These are phyloP conservation scores for Haberlea rhodopensis DNA, from an alignment of 257 asterid genomes.

Conservation along the genomic window DNA sequence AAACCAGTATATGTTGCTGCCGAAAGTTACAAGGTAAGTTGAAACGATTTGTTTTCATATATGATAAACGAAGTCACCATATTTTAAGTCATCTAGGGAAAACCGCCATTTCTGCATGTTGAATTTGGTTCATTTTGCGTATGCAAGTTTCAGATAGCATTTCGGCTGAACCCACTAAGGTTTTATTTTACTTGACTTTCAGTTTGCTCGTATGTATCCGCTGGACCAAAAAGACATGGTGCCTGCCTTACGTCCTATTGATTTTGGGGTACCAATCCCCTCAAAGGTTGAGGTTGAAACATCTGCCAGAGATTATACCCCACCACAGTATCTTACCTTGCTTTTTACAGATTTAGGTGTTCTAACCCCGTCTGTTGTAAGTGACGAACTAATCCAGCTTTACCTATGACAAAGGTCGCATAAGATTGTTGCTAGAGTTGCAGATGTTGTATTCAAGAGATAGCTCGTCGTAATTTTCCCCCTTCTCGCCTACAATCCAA, in stretches of 20 bases:
- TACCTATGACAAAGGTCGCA: constrained; percentile 41
- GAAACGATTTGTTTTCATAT: neutral
- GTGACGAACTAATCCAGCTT: constrained; percentile 83
- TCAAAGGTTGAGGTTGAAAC: constrained; percentile 91
- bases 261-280: constrained; percentile 94
- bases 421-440: constrained; percentile 10
- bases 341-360: constrained; percentile 88
- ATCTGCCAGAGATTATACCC: constrained; percentile 92
- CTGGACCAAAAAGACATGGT: constrained; percentile 90
- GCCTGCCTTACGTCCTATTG: constrained; percentile 82
- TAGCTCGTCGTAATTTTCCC: neutral
- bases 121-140: constrained; percentile 8
- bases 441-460: neutral
- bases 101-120: neutral
- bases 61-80: neutral
- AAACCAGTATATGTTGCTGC: constrained; percentile 95
- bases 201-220: constrained; percentile 95
- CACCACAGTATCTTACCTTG: constrained; percentile 78
- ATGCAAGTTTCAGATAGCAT: neutral
- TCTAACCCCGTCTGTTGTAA: constrained; percentile 89
- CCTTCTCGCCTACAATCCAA: no score
- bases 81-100: constrained; percentile 7
- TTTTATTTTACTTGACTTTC: constrained; percentile 24
- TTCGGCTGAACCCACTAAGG: neutral
- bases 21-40: constrained; percentile 83